These are phyloP conservation scores for Aspergillus sp. DNA, from an alignment of 2,329 filamentous ascomycete species.

Conservation along the genomic window DNA sequence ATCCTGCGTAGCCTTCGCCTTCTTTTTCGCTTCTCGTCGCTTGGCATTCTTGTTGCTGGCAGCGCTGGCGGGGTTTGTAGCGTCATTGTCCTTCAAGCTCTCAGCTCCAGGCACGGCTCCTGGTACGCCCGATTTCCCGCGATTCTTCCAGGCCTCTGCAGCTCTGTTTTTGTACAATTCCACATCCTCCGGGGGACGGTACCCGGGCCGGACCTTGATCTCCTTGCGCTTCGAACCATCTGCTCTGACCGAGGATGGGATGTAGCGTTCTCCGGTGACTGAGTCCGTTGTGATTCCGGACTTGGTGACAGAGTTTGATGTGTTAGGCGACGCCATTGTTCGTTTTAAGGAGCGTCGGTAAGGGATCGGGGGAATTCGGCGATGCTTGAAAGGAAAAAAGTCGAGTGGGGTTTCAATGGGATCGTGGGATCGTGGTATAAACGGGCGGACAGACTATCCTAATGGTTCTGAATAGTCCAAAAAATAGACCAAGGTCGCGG, in stretches of 20 bases:
- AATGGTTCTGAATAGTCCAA: background rate
- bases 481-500: background rate
- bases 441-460: background rate
- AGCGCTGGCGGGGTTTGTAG: slow-evolving; percentile 49
- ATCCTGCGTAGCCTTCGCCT: slow-evolving; percentile 60
- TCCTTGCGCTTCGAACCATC: slow-evolving; percentile 92
- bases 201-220: slow-evolving; percentile 90
- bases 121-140: slow-evolving; percentile 69
- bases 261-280: slow-evolving; percentile 76
- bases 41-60: slow-evolving; percentile 85
- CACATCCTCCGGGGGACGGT: slow-evolving; percentile 90
- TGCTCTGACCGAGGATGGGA: slow-evolving; percentile 80
- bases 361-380: slow-evolving; percentile 2
- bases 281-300: slow-evolving; percentile 77
- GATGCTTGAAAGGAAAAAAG: background rate
- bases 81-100: slow-evolving; percentile 48
- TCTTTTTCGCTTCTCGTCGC: slow-evolving; percentile 65
- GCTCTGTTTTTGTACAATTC: slow-evolving; percentile 94
- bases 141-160: slow-evolving; percentile 79
- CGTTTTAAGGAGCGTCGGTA: slow-evolving; percentile 7
- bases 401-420: background rate
- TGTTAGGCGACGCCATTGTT: slow-evolving; percentile 54
- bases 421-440: background rate
- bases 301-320: slow-evolving; percentile 27
- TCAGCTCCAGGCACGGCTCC: slow-evolving; percentile 81